Evolutionary conservation across 2,329 filamentous ascomycete species (phyloP).

Genomic region (Trichophyton mentagrophytes): DNA sequence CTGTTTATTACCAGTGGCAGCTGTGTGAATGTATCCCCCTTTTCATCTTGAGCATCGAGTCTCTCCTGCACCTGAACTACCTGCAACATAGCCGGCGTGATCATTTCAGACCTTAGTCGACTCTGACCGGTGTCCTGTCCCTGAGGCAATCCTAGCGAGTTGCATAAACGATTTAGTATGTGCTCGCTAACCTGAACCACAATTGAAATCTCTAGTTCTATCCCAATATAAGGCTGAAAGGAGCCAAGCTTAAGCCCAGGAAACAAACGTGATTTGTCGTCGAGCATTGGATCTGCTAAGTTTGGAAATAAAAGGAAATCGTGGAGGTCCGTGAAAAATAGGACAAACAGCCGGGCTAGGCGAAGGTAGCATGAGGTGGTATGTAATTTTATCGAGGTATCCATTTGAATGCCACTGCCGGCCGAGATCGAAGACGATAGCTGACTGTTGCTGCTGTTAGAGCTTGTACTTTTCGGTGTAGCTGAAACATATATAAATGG

Average conservation of each 20-base stretch:
- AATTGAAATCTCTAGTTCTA: constrained; percentile 1
- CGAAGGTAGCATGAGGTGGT: neutral
- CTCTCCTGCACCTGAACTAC: neutral
- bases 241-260: neutral
- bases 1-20: neutral
- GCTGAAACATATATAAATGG: neutral
- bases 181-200: constrained; percentile 3
- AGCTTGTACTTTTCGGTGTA: neutral
- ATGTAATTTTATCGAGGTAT: neutral
- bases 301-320: neutral
- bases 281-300: neutral
- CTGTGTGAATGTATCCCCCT: neutral
- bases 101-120: neutral
- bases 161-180: neutral
- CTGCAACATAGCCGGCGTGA: neutral
- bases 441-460: neutral
- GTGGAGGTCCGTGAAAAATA: neutral
- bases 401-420: neutral
- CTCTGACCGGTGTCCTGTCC: neutral
- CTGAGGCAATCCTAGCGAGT: neutral
- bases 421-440: neutral
- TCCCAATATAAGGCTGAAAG: neutral
- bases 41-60: constrained; percentile 1
- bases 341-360: neutral
- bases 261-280: neutral